A percentile compares a stretch with the other conserved stretches of the same genome.
Evolutionary conservation across 805 yeast species (phyloP).

Genomic region (Grigorovia humatica): DNA sequence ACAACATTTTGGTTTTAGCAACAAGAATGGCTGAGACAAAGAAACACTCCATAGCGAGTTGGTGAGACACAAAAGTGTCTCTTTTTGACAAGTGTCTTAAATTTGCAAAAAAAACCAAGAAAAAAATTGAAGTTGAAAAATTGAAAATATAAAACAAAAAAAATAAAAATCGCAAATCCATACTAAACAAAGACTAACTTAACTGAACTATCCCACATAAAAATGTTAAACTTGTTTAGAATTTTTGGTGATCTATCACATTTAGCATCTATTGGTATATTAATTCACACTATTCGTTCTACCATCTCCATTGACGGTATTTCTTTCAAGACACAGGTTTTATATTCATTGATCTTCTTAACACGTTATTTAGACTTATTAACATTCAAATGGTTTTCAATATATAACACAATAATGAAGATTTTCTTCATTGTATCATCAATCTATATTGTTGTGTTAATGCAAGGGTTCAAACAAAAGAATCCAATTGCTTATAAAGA

Average conservation of each 20-base stretch:
- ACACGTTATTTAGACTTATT: conserved; percentile 61
- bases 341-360: conserved; percentile 63
- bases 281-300: conserved; percentile 57
- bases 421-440: conserved; percentile 70
- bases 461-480: conserved; percentile 36
- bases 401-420: conserved; percentile 77
- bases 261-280: conserved; percentile 63
- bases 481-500: conserved; percentile 44
- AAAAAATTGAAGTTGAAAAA: not conserved
- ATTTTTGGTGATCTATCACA: conserved; percentile 63
- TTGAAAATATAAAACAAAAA: not conserved
- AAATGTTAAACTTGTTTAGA: conserved; percentile 15
- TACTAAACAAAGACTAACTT: not conserved
- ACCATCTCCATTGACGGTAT: conserved; percentile 70
- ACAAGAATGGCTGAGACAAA: not conserved
- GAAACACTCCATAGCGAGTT: not conserved
- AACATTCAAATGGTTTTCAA: conserved; percentile 41
- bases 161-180: not conserved
- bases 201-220: not conserved
- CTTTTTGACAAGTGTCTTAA: not conserved
- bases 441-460: conserved; percentile 59
- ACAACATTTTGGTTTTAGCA: not conserved
- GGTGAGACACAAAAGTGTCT: not conserved
- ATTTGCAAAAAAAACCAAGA: not conserved
- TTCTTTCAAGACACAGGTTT: conserved; percentile 76